Base-by-base conservation (phyloP, 495 filamentous ascomycete species). In the Platismatia glauca region DNA sequence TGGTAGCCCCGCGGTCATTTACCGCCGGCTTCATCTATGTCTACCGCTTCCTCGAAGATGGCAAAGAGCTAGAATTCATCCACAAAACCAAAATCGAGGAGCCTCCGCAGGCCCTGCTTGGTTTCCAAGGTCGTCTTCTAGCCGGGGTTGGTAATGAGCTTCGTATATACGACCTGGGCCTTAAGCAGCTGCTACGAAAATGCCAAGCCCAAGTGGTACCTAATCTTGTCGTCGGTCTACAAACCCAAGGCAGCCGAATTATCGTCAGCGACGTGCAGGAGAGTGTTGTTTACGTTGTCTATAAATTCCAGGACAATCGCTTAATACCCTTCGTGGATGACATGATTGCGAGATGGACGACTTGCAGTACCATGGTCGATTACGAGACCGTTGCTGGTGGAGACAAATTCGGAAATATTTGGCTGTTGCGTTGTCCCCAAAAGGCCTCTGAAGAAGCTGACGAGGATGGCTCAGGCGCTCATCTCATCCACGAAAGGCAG, bases 381-480 rank as follows among this genome's bases (percentile, higher is more conserved):
- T 99, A 99, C 74, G 94, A 97, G 71, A 96, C 93, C 1, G 85
- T 88, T 22, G 94, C 91, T 15, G 94, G 92, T 39, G 95, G 95
- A 48, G 95, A 99, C 76, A 96, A 95, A 71, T 99, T 99, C 64
- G 95, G 95, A 53, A 97, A 97, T 68, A 70, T 99, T 4, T 97
- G 91, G 90, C 80, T 97, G 43, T 71, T 97, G 61, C 88, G 95
- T 15, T 93, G 89, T 68, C 91, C 95, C 0, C 82, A 85, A 64
- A 93, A 95, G 71, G 84, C 86, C 4, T 93, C 88, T 1, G 89
- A 93, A 58, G 88, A 95, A 69, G 83, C 88, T 1, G 94, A 99
- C 69, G 95, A 98, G 74, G 90, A 95, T 63, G 90, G 89, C 50
- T 89, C 89, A 7, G 92, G 92, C 27, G 87, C 89, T 13, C 91